A percentile compares a stretch with the other conserved stretches of the same genome.
Evolutionary conservation across 352 stramenopile genomes (phyloP).

Genomic region (Phytopythium oedochilum): DNA sequence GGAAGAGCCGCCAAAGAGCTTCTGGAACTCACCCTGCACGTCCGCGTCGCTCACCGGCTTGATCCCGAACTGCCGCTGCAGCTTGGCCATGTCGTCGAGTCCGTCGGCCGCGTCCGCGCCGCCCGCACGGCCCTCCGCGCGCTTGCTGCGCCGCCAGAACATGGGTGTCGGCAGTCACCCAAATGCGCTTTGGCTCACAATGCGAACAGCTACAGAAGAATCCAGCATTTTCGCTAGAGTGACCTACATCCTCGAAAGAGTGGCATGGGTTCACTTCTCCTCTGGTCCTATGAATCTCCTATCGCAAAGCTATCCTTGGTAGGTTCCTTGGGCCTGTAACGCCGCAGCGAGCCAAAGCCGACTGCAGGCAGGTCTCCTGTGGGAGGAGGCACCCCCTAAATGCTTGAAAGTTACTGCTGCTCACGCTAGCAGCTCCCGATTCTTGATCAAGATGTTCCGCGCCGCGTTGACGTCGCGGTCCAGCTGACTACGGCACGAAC

Average conservation of each 20-base stretch:
- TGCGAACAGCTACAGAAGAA: no score
- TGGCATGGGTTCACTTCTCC: no score
- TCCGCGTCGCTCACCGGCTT: constrained; percentile 61
- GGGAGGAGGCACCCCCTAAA: no score
- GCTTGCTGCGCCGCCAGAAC: constrained; percentile 57
- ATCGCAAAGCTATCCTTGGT: no score
- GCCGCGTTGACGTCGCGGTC: no score
- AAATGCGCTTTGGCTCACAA: no score
- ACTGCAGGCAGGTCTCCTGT: no score
- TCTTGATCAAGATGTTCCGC: no score
- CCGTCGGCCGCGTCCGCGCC: constrained; percentile 8
- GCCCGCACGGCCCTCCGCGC: constrained; percentile 7
- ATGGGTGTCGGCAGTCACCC: constrained; percentile 17
- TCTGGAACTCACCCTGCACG: constrained; percentile 57
- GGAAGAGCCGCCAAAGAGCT: constrained; percentile 31
- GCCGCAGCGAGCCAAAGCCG: neutral
- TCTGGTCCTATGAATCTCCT: no score
- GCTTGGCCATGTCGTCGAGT: constrained; percentile 43
- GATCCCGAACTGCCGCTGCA: constrained; percentile 80
- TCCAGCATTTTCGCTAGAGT: neutral
- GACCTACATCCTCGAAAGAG: no score
- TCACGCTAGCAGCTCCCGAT: no score
- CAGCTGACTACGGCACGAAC: neutral
- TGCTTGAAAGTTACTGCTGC: no score
- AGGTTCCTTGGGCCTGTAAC: neutral